These are phyloP conservation scores for Lachnellula arida DNA, from an alignment of 2,329 filamentous ascomycete genomes.

Conservation along the genomic window DNA sequence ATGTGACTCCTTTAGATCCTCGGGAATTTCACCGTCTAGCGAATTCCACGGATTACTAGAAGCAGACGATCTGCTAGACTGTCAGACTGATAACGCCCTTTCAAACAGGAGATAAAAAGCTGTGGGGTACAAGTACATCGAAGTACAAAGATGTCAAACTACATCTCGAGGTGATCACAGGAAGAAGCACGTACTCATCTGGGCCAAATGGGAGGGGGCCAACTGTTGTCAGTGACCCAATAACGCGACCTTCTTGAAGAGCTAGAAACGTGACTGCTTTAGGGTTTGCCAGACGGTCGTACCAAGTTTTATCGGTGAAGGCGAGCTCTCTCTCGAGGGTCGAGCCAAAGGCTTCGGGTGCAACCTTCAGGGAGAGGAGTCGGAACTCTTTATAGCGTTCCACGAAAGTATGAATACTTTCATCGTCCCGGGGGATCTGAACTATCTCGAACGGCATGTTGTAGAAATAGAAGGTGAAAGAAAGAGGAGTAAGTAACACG, in stretches of 20 bases:
- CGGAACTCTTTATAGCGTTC: conserved; percentile 26
- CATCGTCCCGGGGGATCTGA: conserved; percentile 23
- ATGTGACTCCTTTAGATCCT: conserved; percentile 13
- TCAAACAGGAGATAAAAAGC: neutral
- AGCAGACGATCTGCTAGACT: neutral
- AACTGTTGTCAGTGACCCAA: conserved; percentile 32
- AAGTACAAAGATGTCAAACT: neutral
- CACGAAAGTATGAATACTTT: conserved; percentile 16
- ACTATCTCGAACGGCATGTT: conserved; percentile 25
- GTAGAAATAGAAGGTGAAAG: neutral
- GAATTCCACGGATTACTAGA: conserved; percentile 18
- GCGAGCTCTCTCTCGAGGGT: conserved; percentile 34
- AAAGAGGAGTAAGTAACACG: neutral
- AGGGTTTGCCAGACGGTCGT: conserved; percentile 34
- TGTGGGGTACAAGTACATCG: neutral
- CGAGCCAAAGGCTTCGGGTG: conserved; percentile 36
- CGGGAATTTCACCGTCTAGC: neutral
- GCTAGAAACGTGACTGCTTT: conserved; percentile 34
- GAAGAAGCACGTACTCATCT: conserved; percentile 9
- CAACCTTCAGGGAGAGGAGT: conserved; percentile 21
- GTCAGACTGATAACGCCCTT: neutral
- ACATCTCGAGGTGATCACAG: neutral
- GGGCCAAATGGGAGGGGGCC: conserved; percentile 28
- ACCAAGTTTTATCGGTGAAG: conserved; percentile 36
- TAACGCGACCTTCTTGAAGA: conserved; percentile 24